Evolutionary conservation across 441 rosid species (phyloP), one percentile per base, ranked within the genome.

Genomic region (Syzygium syzygioides): DNA sequence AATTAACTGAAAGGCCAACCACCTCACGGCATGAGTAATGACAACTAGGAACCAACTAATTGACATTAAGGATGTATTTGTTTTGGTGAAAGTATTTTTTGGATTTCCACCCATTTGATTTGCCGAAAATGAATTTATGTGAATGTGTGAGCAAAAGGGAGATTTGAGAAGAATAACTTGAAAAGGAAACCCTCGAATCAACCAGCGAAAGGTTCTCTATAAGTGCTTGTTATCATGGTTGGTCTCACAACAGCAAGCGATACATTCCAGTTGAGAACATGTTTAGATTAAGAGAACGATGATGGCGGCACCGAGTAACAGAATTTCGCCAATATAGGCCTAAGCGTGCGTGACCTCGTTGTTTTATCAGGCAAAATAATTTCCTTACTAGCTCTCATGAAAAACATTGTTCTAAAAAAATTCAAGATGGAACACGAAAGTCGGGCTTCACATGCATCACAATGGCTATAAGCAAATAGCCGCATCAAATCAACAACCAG

Each of bases 261-360:
- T 25, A 11, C 14, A 11, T 25, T 25, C 6, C 14, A 4, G n/a
- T 57, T 57, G n/a, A 57, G 62, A 10, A 7, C 48, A 45, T 45
- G 48, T 45, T 45, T 45, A 45, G 48, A 45, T 45, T 45, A 45
- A 45, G 48, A 45, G 48, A 45, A 45, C 48, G 48, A 45, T 45
- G 48, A 45, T 45, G 48, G 48, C 48, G 48, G 9, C 48, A 45
- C 48, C 48, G 48, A 45, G 48, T 45, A 88, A 41, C 87, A 45
- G 6, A 89, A 86, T 7, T 94, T 94, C 50, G 55, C 86, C 14
- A 59, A 23, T 12, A 92, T 91, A 64, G 92, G 94, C 32, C 97
- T 95, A 79, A 56, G 87, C 48, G 93, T 93, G 54, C 92, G 91
- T 10, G 97, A 95, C 87, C 95, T 95, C 4, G 97, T 94, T 41